Base-by-base conservation (phyloP, 1,284 basidiomycete genomes). In the Chondrostereum purpureum region DNA sequence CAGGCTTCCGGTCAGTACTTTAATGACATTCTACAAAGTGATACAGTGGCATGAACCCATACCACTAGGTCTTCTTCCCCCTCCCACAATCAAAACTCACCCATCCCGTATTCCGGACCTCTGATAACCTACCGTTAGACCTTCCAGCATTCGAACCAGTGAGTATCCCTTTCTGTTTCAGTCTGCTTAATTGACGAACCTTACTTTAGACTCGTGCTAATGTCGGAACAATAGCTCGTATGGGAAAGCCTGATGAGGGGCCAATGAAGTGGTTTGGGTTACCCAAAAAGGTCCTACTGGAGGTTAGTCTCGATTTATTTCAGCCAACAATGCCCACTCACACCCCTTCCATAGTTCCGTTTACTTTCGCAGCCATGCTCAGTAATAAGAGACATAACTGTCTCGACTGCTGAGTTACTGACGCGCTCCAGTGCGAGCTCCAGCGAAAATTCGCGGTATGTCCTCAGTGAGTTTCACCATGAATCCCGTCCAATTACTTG, bases 401-500 rank as follows among this genome's bases (percentile, higher is more conserved):
- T 17, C 36, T 8, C 36, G 8, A 38, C 36, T 10, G 36, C 36
- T 8, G 36, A 38, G 10, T 16, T 38, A 16, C 10, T 38, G 36
- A 19, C 10, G 8, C 8, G 17, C 8, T n/a, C 36, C 18, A 8
- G 10, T 8, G 8, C 12, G n/a, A 8, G 17, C 10, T 10, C n/a
- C 8, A 38, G 36, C 18, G 17, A 14, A 16, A 19, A 16, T n/a
- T 14, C 12, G 10, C 36, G 36, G 10, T 38, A 10, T 17, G 36
- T 38, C 18, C 36, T 38, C 18, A 38, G 88, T 88, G 35, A 27
- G 72, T 51, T 27, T 22, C 11, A 12, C n/a, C n/a, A n/a, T n/a
- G n/a, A n/a, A n/a, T n/a, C n/a, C n/a, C n/a, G n/a, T n/a, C n/a
- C n/a, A n/a, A n/a, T n/a, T n/a, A n/a, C n/a, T n/a, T n/a, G n/a